These are phyloP conservation scores for Leucocoprinus leucothites DNA, from an alignment of 768 basidiomycete species.

Conservation along the genomic window DNA sequence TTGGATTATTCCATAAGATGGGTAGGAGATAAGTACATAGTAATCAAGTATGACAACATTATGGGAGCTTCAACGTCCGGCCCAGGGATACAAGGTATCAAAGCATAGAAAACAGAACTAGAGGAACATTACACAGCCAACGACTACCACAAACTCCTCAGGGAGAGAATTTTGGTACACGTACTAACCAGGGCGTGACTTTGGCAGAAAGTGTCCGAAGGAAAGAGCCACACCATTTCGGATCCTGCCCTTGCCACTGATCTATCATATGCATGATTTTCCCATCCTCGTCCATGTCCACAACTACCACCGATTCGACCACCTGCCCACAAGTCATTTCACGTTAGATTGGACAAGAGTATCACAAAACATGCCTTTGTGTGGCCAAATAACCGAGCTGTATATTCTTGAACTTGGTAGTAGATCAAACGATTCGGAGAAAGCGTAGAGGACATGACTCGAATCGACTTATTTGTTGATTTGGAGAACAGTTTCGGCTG, in stretches of 20 bases:
- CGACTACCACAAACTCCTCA: too few species aligned
- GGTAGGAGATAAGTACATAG: too few species aligned
- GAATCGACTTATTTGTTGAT: conserved; percentile 46
- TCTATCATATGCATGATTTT: conserved; percentile 58
- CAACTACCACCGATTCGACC: conserved; percentile 56
- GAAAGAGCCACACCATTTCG: conserved; percentile 39
- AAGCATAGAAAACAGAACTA: too few species aligned
- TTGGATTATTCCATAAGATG: too few species aligned
- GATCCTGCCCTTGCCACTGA: conserved; percentile 55
- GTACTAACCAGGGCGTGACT: conserved; percentile 50
- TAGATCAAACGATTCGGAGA: conserved; percentile 60
- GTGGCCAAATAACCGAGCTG: conserved; percentile 42
- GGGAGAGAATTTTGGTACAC: conserved; percentile 36
- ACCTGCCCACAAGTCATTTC: conserved; percentile 29
- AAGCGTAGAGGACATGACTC: conserved; percentile 57
- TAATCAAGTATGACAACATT: too few species aligned
- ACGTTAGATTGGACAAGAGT: neutral
- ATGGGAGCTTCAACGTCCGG: too few species aligned
- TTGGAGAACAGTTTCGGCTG: conserved; percentile 54
- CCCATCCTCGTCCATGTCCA: conserved; percentile 64
- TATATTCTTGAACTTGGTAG: conserved; percentile 61
- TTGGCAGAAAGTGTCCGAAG: conserved; percentile 51
- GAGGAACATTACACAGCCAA: too few species aligned
- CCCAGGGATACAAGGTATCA: too few species aligned
- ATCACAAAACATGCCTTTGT: conserved; percentile 41